Evolutionary conservation across 768 basidiomycete genomes (phyloP).

Genomic region (Russula griseocarnosa): DNA sequence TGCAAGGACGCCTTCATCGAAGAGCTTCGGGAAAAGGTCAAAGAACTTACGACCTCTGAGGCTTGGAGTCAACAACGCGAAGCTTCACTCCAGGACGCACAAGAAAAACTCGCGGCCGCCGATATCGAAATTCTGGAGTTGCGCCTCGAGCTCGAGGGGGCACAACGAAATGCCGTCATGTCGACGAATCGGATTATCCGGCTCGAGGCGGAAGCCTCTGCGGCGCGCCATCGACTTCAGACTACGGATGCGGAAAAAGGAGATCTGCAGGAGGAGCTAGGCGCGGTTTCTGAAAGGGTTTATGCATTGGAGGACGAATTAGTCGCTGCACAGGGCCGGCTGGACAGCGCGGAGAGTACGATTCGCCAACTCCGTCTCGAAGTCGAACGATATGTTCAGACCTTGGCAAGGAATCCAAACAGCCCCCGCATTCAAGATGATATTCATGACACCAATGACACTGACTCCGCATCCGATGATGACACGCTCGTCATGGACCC

Average conservation of each 20-base stretch:
- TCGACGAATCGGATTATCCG: constrained; percentile 29
- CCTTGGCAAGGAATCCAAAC: constrained; percentile 5
- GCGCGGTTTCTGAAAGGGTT: constrained; percentile 6
- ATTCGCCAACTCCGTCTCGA: constrained; percentile 19
- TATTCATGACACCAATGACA: constrained; percentile 15
- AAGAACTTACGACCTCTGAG: constrained; percentile 10
- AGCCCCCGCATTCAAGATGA: not conserved
- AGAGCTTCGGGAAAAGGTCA: constrained; percentile 23
- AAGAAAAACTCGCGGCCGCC: constrained; percentile 23
- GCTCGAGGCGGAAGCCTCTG: constrained; percentile 24
- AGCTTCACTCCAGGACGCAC: constrained; percentile 13
- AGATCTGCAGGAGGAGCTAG: constrained; percentile 19
- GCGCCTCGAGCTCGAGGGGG: constrained; percentile 26
- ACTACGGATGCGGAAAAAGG: constrained; percentile 16
- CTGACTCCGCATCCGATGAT: constrained; percentile 22
- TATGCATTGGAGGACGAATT: constrained; percentile 25
- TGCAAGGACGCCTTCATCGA: constrained; percentile 29
- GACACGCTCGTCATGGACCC: constrained; percentile 26
- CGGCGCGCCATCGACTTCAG: constrained; percentile 14
- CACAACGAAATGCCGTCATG: constrained; percentile 24
- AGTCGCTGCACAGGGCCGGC: constrained; percentile 8
- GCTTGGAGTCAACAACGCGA: constrained; percentile 13
- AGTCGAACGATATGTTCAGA: constrained; percentile 10
- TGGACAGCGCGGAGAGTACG: constrained; percentile 13
- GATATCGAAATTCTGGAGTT: constrained; percentile 27